Conservation (phyloP, 495 filamentous ascomycete genomes). For the Tuber umbilicatum region DNA sequence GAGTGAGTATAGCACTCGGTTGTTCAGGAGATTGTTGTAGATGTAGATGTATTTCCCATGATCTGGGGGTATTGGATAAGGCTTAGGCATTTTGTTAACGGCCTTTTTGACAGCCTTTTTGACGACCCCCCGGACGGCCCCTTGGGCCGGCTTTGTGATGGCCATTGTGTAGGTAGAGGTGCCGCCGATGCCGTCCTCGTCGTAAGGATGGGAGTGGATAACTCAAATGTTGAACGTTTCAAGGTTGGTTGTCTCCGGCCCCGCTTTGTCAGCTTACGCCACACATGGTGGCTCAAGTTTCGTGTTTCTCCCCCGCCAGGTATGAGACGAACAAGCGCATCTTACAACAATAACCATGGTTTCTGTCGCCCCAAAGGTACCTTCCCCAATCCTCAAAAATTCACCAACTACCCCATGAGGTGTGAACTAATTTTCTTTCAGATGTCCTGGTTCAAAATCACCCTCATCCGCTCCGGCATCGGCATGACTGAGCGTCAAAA, state of each 20-base stretch:
- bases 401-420: background rate
- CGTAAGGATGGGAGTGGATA: background rate
- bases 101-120: background rate
- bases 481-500: slow-evolving; percentile 75
- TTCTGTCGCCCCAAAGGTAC: background rate
- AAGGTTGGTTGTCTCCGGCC: background rate
- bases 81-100: background rate
- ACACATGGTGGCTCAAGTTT: background rate
- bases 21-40: slow-evolving; percentile 71
- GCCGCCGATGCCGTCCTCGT: background rate
- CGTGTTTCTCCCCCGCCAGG: background rate
- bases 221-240: background rate
- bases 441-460: slow-evolving; percentile 94
- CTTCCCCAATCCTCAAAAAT: background rate
- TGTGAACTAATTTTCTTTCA: slow-evolving; percentile 5
- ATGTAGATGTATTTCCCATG: slow-evolving; percentile 71
- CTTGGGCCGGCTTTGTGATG: background rate
- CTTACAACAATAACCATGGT: background rate
- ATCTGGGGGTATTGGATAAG: slow-evolving; percentile 38
- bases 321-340: background rate
- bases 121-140: background rate
- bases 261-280: background rate
- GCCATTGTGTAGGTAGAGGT: background rate
- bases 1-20: slow-evolving; percentile 77
- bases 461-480: slow-evolving; percentile 85